Evolutionary conservation across 768 basidiomycete species (phyloP).

Genomic region (Mrakia frigida): DNA sequence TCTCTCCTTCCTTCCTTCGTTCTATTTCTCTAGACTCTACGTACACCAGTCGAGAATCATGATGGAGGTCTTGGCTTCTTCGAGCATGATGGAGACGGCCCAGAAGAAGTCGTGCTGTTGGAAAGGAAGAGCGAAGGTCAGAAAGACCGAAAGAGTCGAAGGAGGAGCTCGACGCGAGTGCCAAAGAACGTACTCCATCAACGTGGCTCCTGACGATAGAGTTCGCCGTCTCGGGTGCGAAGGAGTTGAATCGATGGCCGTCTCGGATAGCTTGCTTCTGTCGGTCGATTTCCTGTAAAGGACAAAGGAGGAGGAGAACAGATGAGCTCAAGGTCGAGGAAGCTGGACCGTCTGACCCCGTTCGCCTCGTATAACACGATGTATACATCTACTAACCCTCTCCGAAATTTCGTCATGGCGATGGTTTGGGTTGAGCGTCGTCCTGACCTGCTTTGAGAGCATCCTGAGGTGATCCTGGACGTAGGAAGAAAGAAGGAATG

Average conservation of each 20-base stretch:
- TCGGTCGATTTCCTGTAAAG: constrained; percentile 45
- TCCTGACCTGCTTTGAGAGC: constrained; percentile 12
- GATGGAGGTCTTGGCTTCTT: constrained; percentile 61
- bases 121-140: not conserved
- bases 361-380: not conserved
- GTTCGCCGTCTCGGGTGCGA: constrained; percentile 59
- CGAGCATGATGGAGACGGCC: constrained; percentile 59
- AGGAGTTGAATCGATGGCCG: constrained; percentile 69
- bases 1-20: not conserved
- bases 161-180: not conserved
- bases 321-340: not conserved
- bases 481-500: not conserved
- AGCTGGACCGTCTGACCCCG: not conserved
- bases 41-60: constrained; percentile 55
- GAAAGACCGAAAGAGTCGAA: too few species aligned
- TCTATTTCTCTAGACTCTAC: not conserved
- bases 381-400: too few species aligned
- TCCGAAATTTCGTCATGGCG: not conserved
- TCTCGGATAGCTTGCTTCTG: constrained; percentile 68
- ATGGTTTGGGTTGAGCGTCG: not conserved
- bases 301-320: not conserved
- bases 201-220: constrained; percentile 57
- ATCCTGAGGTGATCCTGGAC: constrained; percentile 1
- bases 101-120: constrained; percentile 82
- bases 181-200: constrained; percentile 54